Percentiles rank a stretch among this genome's conserved stretches.
Evolutionary conservation across 2,329 filamentous ascomycete genomes (phyloP).

Genomic region (Pseudogymnoascus sp.): DNA sequence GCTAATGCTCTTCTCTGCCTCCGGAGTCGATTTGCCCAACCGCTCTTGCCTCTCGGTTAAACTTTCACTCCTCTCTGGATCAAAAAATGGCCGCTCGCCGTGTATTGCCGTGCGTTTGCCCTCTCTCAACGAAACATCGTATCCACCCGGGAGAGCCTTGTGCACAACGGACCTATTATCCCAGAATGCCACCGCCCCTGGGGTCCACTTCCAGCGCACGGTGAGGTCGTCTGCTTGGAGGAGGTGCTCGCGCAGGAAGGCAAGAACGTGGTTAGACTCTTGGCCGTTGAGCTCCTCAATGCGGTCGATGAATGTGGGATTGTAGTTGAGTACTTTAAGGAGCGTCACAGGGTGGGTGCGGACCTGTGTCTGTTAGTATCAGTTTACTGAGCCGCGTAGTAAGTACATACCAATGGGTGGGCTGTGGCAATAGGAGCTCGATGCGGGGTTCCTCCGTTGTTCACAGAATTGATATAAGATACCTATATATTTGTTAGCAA

Average conservation of each 20-base stretch:
- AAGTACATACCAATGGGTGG: slow-evolving; percentile 37
- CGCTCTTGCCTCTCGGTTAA: no score
- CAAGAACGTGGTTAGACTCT: slow-evolving; percentile 41
- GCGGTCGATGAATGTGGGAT: slow-evolving; percentile 35
- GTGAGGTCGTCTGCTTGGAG: slow-evolving; percentile 43
- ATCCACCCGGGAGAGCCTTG: no score
- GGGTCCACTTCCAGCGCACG: slow-evolving; percentile 43
- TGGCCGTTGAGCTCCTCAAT: slow-evolving; percentile 42
- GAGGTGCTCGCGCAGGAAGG: slow-evolving; percentile 40
- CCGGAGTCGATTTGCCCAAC: no score
- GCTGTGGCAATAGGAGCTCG: slow-evolving; percentile 15
- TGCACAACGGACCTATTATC: slow-evolving; percentile 33
- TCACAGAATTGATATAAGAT: neutral
- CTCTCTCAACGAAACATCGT: no score
- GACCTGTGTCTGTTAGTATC: slow-evolving; percentile 22
- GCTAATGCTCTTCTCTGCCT: no score
- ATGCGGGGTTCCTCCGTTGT: neutral
- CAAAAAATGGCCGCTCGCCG: no score
- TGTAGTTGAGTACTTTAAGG: slow-evolving; percentile 40
- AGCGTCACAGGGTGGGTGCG: slow-evolving; percentile 42
- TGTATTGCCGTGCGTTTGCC: no score
- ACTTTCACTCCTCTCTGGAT: no score
- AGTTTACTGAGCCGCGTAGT: slow-evolving; percentile 34
- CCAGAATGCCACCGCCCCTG: slow-evolving; percentile 44
- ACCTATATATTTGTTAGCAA: no score